A percentile compares a stretch with the other conserved stretches of the same genome.
Evolutionary conservation across 2,329 filamentous ascomycete genomes (phyloP).

Genomic region (Trichoderma atrobrunneum): DNA sequence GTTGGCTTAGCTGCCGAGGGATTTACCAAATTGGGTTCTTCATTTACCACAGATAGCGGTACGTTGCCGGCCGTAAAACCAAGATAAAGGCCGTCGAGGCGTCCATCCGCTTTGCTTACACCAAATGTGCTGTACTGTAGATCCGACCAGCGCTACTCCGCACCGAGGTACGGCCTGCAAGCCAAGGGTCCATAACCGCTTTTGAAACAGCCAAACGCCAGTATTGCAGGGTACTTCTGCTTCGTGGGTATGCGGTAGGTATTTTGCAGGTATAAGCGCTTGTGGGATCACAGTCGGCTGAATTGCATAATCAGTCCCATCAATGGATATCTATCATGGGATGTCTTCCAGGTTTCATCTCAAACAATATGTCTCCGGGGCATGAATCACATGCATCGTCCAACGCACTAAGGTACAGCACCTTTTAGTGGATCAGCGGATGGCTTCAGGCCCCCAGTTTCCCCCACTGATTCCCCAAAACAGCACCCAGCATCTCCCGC

Average conservation of each 20-base stretch:
- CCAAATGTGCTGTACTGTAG: neutral
- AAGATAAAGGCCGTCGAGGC: neutral
- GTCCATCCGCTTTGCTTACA: neutral
- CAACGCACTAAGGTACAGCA: neutral
- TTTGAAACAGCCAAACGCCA: neutral
- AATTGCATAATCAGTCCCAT: neutral
- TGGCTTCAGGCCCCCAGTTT: neutral
- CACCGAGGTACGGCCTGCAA: neutral
- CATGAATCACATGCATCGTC: neutral
- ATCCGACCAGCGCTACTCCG: slow-evolving; percentile 8
- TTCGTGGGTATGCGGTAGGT: neutral
- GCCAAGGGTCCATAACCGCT: neutral
- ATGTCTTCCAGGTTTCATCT: neutral
- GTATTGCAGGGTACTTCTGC: neutral
- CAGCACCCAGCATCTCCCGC: neutral
- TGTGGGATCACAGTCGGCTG: neutral
- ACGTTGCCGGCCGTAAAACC: neutral
- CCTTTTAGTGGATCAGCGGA: neutral
- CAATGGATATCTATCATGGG: neutral
- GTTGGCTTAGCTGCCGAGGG: neutral
- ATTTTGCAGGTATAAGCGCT: neutral
- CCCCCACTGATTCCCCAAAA: neutral
- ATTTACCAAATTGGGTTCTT: neutral
- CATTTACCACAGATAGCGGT: neutral
- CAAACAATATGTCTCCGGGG: neutral